Evolutionary conservation across 2,329 filamentous ascomycete species (phyloP).

Genomic region (Hymenoscyphus repandus): DNA sequence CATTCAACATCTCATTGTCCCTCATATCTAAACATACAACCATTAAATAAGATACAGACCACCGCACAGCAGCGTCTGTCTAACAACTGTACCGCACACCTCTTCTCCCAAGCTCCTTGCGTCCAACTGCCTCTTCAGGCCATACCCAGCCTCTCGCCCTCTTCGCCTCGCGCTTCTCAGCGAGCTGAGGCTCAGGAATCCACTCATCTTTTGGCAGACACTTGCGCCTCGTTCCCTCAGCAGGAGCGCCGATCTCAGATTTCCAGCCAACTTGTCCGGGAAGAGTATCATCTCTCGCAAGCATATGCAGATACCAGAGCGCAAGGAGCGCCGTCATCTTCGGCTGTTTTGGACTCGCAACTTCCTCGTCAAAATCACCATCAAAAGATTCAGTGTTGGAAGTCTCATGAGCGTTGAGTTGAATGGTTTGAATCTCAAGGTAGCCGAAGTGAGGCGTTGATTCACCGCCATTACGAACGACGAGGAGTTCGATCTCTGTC

Average conservation of each 20-base stretch:
- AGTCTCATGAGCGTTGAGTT: conserved; percentile 41
- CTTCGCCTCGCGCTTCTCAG: conserved; percentile 74
- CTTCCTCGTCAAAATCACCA: conserved; percentile 29
- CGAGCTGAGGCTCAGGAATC: conserved; percentile 69
- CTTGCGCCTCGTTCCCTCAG: conserved; percentile 66
- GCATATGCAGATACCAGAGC: conserved; percentile 72
- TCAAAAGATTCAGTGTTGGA: conserved; percentile 15
- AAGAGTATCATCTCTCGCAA: conserved; percentile 56
- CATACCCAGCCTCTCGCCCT: conserved; percentile 67
- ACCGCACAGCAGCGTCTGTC: conserved; percentile 2
- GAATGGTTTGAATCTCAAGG: conserved; percentile 66
- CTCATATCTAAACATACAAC: no score
- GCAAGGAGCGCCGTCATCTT: conserved; percentile 71
- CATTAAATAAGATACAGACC: neutral
- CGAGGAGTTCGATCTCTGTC: conserved; percentile 90
- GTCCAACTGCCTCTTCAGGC: conserved; percentile 67
- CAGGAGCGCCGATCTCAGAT: conserved; percentile 69
- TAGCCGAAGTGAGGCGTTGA: conserved; percentile 80
- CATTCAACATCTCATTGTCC: no score
- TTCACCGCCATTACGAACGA: conserved; percentile 74
- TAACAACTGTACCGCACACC: conserved; percentile 48
- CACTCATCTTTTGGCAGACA: conserved; percentile 64
- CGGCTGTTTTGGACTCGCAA: conserved; percentile 42
- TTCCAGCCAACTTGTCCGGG: conserved; percentile 59
- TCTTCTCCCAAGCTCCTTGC: conserved; percentile 66